Percentiles rank a stretch among this genome's conserved stretches.
Conservation (phyloP, 1,284 basidiomycete genomes). For the Rhodotorula sp. region DNA sequence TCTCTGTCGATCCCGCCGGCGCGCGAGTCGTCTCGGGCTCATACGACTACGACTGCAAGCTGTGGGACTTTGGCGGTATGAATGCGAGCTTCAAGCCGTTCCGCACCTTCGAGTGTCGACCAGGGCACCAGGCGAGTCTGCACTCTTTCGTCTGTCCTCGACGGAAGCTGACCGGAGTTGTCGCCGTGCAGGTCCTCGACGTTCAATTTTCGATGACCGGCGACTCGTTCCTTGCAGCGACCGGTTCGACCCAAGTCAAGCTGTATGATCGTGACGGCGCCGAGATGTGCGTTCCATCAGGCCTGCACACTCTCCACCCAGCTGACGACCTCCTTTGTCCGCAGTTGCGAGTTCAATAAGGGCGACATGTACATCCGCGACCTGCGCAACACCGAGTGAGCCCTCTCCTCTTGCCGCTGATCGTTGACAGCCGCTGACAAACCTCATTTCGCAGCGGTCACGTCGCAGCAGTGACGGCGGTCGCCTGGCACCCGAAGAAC, state of each 20-base stretch:
- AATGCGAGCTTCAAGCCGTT: constrained; percentile 77
- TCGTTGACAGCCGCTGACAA: not conserved
- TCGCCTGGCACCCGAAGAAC: constrained; percentile 87
- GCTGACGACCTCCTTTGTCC: not conserved
- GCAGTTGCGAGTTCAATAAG: constrained; percentile 80
- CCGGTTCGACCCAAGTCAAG: constrained; percentile 82
- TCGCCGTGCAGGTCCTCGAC: constrained; percentile 70
- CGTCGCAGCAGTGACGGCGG: constrained; percentile 84
- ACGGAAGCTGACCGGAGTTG: not conserved
- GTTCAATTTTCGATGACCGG: constrained; percentile 83
- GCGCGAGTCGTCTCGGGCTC: constrained; percentile 86
- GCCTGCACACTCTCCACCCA: too few relatives aligned
- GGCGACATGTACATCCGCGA: constrained; percentile 98
- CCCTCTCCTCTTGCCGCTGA: not conserved
- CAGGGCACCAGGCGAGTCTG: constrained; percentile 79
- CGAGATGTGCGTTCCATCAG: constrained; percentile 61
- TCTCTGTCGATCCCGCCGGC: constrained; percentile 88
- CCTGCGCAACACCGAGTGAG: constrained; percentile 89
- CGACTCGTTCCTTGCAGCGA: constrained; percentile 77
- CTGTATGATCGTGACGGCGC: constrained; percentile 86
- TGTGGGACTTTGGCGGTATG: constrained; percentile 99
- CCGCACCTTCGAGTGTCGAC: constrained; percentile 90
- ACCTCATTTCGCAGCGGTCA: constrained; percentile 68
- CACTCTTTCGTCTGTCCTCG: not conserved
- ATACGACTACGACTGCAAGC: constrained; percentile 93